These are phyloP conservation scores for Tricholoma furcatifolium DNA, from an alignment of 768 basidiomycete species.

Conservation along the genomic window DNA sequence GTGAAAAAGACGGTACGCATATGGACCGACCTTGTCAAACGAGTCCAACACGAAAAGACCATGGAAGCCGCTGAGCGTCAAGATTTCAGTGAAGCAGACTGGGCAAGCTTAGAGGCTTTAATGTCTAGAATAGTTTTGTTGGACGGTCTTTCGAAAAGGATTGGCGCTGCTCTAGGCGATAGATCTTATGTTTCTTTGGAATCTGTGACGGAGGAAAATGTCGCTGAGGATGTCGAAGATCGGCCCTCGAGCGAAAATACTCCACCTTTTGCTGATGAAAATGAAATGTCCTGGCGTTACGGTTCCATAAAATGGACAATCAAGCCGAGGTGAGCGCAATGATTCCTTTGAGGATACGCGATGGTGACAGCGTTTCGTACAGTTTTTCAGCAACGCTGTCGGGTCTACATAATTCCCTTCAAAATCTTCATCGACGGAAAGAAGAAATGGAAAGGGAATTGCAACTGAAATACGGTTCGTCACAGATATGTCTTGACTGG, in stretches of 20 bases:
- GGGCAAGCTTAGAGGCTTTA: constrained; percentile 56
- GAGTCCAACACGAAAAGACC: constrained; percentile 54
- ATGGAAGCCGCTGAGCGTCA: constrained; percentile 42
- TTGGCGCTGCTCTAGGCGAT: constrained; percentile 33
- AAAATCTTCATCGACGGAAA: constrained; percentile 42
- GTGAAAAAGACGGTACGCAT: constrained; percentile 60
- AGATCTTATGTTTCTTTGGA: constrained; percentile 12
- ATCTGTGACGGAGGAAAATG: not conserved
- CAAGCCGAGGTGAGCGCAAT: constrained; percentile 55
- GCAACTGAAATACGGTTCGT: constrained; percentile 53
- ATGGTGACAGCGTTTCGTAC: constrained; percentile 1
- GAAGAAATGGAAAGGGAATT: constrained; percentile 54
- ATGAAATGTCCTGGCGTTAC: constrained; percentile 21
- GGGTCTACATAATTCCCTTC: constrained; percentile 47
- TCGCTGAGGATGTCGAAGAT: not conserved
- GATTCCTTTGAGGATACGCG: not conserved
- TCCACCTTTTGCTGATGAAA: not conserved
- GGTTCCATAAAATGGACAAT: constrained; percentile 53
- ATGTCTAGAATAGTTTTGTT: constrained; percentile 54
- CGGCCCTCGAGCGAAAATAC: constrained; percentile 1
- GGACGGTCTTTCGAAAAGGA: constrained; percentile 50
- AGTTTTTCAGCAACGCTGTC: constrained; percentile 62
- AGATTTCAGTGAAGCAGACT: constrained; percentile 35
- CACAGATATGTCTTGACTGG: not conserved
- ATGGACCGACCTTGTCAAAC: constrained; percentile 54